These are phyloP conservation scores for Prunella vulgaris DNA, from an alignment of 257 asterid genomes.

Conservation along the genomic window DNA sequence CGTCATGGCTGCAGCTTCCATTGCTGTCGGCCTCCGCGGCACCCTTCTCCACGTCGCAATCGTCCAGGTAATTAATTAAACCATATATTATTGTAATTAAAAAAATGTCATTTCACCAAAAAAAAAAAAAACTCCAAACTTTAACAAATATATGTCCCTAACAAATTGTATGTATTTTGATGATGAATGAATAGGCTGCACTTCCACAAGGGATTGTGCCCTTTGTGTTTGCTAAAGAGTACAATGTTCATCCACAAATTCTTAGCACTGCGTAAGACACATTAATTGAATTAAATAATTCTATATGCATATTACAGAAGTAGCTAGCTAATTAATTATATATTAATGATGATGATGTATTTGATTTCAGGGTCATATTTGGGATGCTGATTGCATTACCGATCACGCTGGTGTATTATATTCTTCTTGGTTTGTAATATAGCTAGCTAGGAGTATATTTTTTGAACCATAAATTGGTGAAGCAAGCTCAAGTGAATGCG, in stretches of 20 bases:
- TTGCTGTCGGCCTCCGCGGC: slow-evolving; percentile 92
- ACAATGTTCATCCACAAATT: slow-evolving; percentile 89
- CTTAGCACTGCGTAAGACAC: slow-evolving; percentile 79
- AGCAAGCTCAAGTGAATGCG: not conserved
- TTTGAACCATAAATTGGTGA: not conserved
- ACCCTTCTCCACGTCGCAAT: slow-evolving; percentile 87
- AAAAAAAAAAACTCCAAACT: too few species aligned
- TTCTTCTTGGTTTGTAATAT: slow-evolving; percentile 45
- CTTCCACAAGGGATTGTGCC: slow-evolving; percentile 99
- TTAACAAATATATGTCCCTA: too few species aligned
- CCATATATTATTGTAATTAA: too few species aligned
- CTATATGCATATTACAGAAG: too few species aligned
- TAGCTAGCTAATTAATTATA: too few species aligned
- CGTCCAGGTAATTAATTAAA: slow-evolving; percentile 83
- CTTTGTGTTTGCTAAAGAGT: slow-evolving; percentile 91
- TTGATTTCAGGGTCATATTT: slow-evolving; percentile 51
- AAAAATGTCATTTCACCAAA: too few species aligned
- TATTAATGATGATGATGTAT: too few species aligned
- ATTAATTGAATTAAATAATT: not conserved
- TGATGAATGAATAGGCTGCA: slow-evolving; percentile 55
- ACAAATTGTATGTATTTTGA: not conserved
- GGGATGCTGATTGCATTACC: slow-evolving; percentile 60
- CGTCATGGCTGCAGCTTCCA: slow-evolving; percentile 95
- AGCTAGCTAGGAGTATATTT: too few species aligned
- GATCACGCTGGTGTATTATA: slow-evolving; percentile 50